Evolutionary conservation across 257 asterid species (phyloP), one percentile per base, ranked within the genome.

Genomic region (Coffea canephora): DNA sequence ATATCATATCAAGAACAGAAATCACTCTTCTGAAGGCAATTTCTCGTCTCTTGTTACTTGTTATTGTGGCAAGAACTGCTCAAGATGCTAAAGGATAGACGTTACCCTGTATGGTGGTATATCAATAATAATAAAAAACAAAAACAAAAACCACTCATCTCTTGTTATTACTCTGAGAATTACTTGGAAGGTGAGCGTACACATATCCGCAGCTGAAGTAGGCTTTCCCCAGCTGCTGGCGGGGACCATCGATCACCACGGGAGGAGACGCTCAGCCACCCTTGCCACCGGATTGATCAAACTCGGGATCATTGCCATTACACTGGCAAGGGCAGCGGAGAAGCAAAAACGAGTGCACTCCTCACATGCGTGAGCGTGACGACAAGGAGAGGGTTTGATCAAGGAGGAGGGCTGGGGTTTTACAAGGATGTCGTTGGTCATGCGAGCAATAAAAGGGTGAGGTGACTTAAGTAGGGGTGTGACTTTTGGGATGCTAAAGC

Each of bases 31-130:
- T 65, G 75, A 74, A 64, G 82, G 78, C 81, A 74, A 78, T 68
- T 79, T 18, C 8, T 52, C 59, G 13, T 52, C 13, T 31, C 31
- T 31, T 31, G 31, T 31, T 31, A 31, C 31, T 31, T 31, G 31
- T 31, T 31, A 31, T 31, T 31, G 31, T 31, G 31, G 31, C 31
- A 31, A 31, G 31, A 0, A 31, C 31, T 31, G 31, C 31, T 31
- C 31, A 75, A 87, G 80, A 87, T 92, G 97, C 94, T 96, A 91
- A 92, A 92, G 97, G 94, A 92, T 91, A 80, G 89, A 90, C 88
- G 96, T 92, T 92, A 96, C 96, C 97, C 97, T 90, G 31, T 31
- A 31, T 31, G 31, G 0, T 31, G 31, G 0, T 31, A 31, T 31
- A 31, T 31, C 31, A 31, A 31, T 31, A 31, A 31, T 31, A 31